Conservation (phyloP, 163 green algal species). For the Scenedesmus sp. region DNA sequence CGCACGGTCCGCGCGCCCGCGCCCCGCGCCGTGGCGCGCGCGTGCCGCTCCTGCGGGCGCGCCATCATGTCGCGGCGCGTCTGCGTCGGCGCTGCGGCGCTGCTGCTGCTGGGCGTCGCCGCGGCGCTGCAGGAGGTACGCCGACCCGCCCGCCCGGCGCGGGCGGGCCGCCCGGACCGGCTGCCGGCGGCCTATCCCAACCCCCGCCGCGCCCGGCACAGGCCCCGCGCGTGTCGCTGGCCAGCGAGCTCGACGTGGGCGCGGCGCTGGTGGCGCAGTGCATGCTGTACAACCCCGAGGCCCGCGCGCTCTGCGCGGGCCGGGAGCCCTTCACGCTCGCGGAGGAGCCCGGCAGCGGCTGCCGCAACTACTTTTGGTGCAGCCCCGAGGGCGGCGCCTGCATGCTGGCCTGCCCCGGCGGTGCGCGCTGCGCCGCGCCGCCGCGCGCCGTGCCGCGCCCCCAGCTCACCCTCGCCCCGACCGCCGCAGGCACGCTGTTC, state of each 20-base stretch:
- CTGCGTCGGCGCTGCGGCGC: too few relatives aligned
- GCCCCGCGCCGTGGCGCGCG: too few relatives aligned
- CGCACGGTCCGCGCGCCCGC: too few relatives aligned
- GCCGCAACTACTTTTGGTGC: slow-evolving; percentile 31
- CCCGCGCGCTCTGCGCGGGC: background rate
- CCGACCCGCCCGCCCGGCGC: too few relatives aligned
- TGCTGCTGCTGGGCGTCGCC: too few relatives aligned
- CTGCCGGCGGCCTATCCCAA: too few relatives aligned
- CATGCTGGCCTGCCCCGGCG: background rate
- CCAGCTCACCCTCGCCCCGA: background rate
- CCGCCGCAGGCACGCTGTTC: slow-evolving; percentile 12
- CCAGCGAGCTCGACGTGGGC: slow-evolving; percentile 31
- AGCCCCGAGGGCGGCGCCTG: slow-evolving; percentile 22
- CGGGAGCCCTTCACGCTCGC: slow-evolving; percentile 19
- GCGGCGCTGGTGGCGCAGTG: slow-evolving; percentile 18
- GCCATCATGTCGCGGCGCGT: too few relatives aligned
- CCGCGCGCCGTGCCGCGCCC: too few relatives aligned
- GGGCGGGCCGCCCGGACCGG: too few relatives aligned
- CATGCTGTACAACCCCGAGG: slow-evolving; percentile 1
- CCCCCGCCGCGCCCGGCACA: background rate
- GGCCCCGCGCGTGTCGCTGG: background rate
- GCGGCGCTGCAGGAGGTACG: too few relatives aligned
- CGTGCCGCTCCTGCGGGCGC: too few relatives aligned
- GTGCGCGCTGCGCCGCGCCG: background rate
- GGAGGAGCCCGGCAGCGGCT: background rate